phyloP scores from a whole-genome alignment of 768 basidiomycete species.

The Collybiopsis confluens region DNA sequence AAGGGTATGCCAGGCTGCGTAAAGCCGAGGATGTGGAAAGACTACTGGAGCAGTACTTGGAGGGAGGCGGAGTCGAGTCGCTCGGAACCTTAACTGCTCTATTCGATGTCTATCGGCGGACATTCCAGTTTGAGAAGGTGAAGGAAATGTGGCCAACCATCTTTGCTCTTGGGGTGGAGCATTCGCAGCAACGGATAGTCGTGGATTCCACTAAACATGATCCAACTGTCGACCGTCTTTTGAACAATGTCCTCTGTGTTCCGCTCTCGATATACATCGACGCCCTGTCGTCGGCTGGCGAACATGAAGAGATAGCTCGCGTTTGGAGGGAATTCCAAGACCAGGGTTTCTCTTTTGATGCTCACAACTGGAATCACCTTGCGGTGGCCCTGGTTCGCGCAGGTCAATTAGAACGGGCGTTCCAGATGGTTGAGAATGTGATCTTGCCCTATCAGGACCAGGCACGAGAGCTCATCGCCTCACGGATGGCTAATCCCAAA shows the following conservation, averaged over 20 bases:
- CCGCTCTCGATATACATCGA: conserved; percentile 84
- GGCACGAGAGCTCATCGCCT: conserved; percentile 15
- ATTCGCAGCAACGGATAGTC: conserved; percentile 29
- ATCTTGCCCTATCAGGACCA: conserved; percentile 55
- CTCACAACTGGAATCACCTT: conserved; percentile 91
- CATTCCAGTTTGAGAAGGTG: conserved; percentile 50
- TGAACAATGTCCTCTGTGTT: conserved; percentile 59
- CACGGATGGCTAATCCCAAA: conserved; percentile 27
- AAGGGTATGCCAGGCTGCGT: conserved; percentile 39
- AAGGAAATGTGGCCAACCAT: conserved; percentile 67
- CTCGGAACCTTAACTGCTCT: conserved; percentile 59
- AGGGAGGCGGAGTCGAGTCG: conserved; percentile 52
- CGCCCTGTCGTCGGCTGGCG: conserved; percentile 58
- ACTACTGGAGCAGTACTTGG: conserved; percentile 47
- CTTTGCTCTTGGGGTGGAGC: conserved; percentile 48
- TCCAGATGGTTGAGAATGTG: conserved; percentile 76
- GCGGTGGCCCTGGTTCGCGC: conserved; percentile 71
- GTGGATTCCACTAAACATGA: conserved; percentile 16
- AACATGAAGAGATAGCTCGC: conserved; percentile 54
- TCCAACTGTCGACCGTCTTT: conserved; percentile 15
- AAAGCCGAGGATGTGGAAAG: conserved; percentile 52
- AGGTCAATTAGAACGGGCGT: conserved; percentile 78
- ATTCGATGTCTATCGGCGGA: conserved; percentile 68
- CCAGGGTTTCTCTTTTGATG: conserved; percentile 73
- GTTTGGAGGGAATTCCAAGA: conserved; percentile 64